Base-by-base conservation (phyloP, 768 basidiomycete species). In the Mycena leptocephala region DNA sequence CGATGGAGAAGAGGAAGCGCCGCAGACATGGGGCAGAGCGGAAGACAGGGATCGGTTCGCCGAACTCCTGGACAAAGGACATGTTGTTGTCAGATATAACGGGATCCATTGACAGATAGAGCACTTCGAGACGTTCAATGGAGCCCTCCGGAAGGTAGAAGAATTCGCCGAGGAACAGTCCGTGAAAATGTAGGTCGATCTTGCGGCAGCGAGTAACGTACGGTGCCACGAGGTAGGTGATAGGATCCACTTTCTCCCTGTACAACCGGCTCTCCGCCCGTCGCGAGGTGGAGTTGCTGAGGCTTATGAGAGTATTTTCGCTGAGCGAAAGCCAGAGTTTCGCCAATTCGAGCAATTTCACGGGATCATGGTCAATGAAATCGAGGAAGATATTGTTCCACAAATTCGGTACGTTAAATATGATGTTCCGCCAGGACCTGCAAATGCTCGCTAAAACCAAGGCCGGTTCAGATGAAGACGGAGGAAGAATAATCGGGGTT, bases 301-400 rank as follows among this genome's bases (percentile, higher is more conserved):
- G 70, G 24, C 74, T 73, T 30, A 78, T 73, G 66, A 73, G 71
- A 18, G 74, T 58, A 37, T 66, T n/a, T n/a, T n/a, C 69, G 61
- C 74, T 76, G 22, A 71, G 77, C 30, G 74, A 72, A 30, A 78
- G 70, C 77, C 77, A 78, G 24, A 51, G 64, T 48, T 76, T 78
- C 1, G 77, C 74, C n/a, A 53, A 78, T 30, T 68, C 65, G 28
- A 78, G 70, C 9, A 78, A 56, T 39, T 75, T 67, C 1, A 72
- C 67, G 16, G 77, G 74, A 20, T 70, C 64, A n/a, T 55, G 20
- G 46, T 67, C 59, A 43, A 37, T 75, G 55, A 78, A 76, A 32
- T 78, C 77, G n/a, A 78, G 74, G 33, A 78, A 73, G 62, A 78
- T 72, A 20, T 78, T 78, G 24, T 48, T 56, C 77, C 77, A 78